phyloP scores from a whole-genome alignment of 768 basidiomycete species.

The Pleurotus platypus region DNA sequence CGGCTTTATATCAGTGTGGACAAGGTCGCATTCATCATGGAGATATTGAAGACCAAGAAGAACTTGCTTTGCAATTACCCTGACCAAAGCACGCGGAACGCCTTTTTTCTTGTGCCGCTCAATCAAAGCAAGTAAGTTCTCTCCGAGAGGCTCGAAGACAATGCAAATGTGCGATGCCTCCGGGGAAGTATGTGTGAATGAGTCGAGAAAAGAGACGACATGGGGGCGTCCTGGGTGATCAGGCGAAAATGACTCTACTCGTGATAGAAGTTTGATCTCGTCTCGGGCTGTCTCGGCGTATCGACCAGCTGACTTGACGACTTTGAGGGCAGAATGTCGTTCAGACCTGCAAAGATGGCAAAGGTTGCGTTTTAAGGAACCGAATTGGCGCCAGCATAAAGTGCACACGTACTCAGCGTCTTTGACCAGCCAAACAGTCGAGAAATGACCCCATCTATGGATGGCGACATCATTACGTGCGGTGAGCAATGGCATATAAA shows the following conservation, averaged over 20 bases:
- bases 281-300: constrained; percentile 97
- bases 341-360: constrained; percentile 41
- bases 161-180: constrained; percentile 84
- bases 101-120: constrained; percentile 81
- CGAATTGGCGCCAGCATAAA: neutral
- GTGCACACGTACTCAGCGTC: constrained; percentile 59
- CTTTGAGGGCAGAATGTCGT: constrained; percentile 86
- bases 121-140: constrained; percentile 70
- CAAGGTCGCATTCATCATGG: constrained; percentile 88
- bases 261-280: constrained; percentile 88
- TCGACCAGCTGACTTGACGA: constrained; percentile 91
- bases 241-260: constrained; percentile 69
- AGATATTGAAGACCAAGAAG: constrained; percentile 88
- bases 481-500: constrained; percentile 8
- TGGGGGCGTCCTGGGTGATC: constrained; percentile 75
- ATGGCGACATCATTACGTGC: constrained; percentile 19
- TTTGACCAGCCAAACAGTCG: constrained; percentile 89
- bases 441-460: constrained; percentile 89
- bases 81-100: constrained; percentile 78
- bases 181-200: constrained; percentile 64
- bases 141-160: constrained; percentile 84
- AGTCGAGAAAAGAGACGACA: constrained; percentile 88
- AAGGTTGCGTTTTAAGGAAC: neutral
- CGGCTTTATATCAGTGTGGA: constrained; percentile 93
- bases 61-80: constrained; percentile 81